A percentile compares a stretch with the other conserved stretches of the same genome.
phyloP scores from a whole-genome alignment of 352 stramenopile genomes.

The Globisporangium ultimum region DNA sequence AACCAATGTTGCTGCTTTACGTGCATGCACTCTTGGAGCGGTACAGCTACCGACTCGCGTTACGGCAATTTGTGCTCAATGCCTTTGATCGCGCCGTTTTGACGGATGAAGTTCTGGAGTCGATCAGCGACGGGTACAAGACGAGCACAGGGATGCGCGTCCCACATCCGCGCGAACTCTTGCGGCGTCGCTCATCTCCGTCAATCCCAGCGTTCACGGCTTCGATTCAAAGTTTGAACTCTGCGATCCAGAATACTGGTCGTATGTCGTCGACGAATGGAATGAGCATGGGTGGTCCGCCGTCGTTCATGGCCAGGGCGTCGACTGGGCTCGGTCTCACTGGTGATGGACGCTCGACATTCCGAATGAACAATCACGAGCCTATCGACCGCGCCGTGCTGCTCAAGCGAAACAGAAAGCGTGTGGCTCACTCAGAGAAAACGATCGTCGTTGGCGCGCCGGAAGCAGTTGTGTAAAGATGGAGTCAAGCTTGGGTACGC shows the following conservation, averaged over 20 bases:
- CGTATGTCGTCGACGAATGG: constrained; percentile 51
- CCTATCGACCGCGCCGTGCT: constrained; percentile 70
- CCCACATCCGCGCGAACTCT: constrained; percentile 41
- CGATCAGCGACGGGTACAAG: constrained; percentile 50
- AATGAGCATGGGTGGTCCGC: constrained; percentile 11
- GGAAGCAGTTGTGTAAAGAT: constrained; percentile 70
- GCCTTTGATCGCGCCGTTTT: constrained; percentile 70
- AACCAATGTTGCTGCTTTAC: constrained; percentile 78
- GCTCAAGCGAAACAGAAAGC: constrained; percentile 78
- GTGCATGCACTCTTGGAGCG: constrained; percentile 80
- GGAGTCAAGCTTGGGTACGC: not conserved
- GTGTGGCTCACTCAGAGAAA: constrained; percentile 67
- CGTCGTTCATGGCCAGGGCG: constrained; percentile 15
- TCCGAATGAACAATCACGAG: constrained; percentile 63
- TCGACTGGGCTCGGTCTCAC: constrained; percentile 19
- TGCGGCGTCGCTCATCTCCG: constrained; percentile 74
- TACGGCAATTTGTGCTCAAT: constrained; percentile 86
- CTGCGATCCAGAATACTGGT: constrained; percentile 71
- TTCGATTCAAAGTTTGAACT: constrained; percentile 78
- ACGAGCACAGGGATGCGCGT: constrained; percentile 39
- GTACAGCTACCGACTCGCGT: constrained; percentile 82
- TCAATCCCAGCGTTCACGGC: constrained; percentile 86
- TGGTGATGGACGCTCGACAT: constrained; percentile 41
- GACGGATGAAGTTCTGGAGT: constrained; percentile 78
- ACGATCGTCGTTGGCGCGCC: constrained; percentile 86